These are phyloP conservation scores for Ampelocalamus luodianensis DNA, from an alignment of 176 grass and related monocot species.

Conservation along the genomic window DNA sequence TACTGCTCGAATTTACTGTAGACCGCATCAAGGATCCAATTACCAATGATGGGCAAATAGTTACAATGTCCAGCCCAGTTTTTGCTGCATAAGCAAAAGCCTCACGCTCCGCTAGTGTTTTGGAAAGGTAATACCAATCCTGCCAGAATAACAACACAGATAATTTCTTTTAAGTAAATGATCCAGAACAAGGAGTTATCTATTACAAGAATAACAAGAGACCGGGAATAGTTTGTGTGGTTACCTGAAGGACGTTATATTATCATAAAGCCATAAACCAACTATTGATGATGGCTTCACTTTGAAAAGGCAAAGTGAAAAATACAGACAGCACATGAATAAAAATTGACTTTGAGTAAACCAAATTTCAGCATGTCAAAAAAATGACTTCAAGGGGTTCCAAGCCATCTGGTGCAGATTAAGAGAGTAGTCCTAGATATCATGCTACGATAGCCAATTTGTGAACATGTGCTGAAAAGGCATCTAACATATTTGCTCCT, in stretches of 20 bases:
- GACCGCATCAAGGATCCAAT: conserved; percentile 56
- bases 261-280: background rate
- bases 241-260: background rate
- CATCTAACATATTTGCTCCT: background rate
- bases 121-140: conserved; percentile 68
- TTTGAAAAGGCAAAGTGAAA: background rate
- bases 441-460: background rate
- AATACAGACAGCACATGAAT: background rate
- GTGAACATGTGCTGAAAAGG: background rate
- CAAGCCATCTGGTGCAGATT: background rate
- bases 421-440: background rate
- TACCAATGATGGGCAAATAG: conserved; percentile 42
- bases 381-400: background rate
- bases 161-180: background rate
- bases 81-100: conserved; percentile 52
- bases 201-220: background rate
- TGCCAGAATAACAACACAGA: conserved; percentile 31
- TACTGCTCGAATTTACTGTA: conserved; percentile 50
- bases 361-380: background rate
- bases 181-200: background rate
- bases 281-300: background rate
- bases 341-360: background rate
- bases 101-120: conserved; percentile 56
- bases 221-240: background rate
- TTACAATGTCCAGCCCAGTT: conserved; percentile 53